These are phyloP conservation scores for Lentithecium fluviatile DNA, from an alignment of 495 filamentous ascomycete genomes.

Conservation along the genomic window DNA sequence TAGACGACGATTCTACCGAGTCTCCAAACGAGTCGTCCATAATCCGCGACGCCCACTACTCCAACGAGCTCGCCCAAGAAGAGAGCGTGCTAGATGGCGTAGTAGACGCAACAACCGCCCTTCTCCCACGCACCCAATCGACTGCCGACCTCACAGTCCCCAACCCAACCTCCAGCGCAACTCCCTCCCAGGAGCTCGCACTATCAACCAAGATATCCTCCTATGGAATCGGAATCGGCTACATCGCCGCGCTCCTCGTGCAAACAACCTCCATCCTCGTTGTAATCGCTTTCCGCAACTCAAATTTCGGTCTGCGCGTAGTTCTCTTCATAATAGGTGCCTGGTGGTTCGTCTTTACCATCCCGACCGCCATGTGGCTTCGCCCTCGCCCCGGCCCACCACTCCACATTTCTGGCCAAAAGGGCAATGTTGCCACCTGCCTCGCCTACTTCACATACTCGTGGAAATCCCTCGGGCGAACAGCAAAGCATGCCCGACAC, in stretches of 20 bases:
- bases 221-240: constrained; percentile 47
- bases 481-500: constrained; percentile 70
- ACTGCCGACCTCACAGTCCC: constrained; percentile 29
- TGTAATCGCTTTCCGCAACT: constrained; percentile 24
- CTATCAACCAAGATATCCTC: constrained; percentile 48
- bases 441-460: constrained; percentile 69
- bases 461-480: constrained; percentile 82
- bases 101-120: constrained; percentile 37
- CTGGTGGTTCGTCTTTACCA: constrained; percentile 93
- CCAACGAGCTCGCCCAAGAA: constrained; percentile 24
- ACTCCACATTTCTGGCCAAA: constrained; percentile 44
- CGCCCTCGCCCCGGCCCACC: constrained; percentile 86
- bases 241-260: constrained; percentile 44
- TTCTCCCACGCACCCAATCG: constrained; percentile 28
- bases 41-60: constrained; percentile 16
- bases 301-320: constrained; percentile 52
- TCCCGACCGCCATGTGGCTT: constrained; percentile 89
- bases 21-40: constrained; percentile 13
- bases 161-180: constrained; percentile 21
- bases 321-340: constrained; percentile 82
- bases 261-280: constrained; percentile 44
- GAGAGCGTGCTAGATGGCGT: constrained; percentile 28
- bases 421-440: constrained; percentile 33
- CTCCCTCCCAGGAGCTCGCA: constrained; percentile 38
- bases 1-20: constrained; percentile 20